A percentile compares a stretch with the other conserved stretches of the same genome.
phyloP scores from a whole-genome alignment of 805 yeast species.

The Saturnispora hagleri region DNA sequence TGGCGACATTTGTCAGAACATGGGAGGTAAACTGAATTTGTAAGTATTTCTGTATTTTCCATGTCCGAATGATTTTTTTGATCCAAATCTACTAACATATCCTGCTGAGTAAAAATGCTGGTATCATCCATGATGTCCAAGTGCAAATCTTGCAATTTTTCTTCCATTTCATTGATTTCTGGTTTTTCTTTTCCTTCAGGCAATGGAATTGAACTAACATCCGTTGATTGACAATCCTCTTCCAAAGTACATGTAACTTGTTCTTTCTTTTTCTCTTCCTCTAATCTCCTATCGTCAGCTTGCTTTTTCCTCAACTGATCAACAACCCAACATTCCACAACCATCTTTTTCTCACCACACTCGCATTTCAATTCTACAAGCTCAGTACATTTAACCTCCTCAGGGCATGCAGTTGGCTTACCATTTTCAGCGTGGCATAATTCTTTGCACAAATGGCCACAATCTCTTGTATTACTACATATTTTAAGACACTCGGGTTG shows the following conservation, averaged over 20 bases:
- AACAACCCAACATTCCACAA: constrained; percentile 41
- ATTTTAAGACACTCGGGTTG: constrained; percentile 44
- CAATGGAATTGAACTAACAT: not conserved
- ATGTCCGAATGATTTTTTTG: not conserved
- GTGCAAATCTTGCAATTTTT: not conserved
- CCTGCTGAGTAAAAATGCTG: not conserved
- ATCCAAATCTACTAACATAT: not conserved
- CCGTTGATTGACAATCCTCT: not conserved
- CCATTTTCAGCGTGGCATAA: constrained; percentile 48
- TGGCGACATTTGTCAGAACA: constrained; percentile 69
- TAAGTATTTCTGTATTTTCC: not conserved
- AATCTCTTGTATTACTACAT: constrained; percentile 49
- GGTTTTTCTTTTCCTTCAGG: not conserved
- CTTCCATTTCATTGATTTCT: not conserved
- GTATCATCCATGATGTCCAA: not conserved
- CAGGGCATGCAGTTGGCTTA: constrained; percentile 38
- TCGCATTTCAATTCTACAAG: constrained; percentile 44
- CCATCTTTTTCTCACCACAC: constrained; percentile 49
- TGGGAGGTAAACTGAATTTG: constrained; percentile 21
- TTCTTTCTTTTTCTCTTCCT: not conserved
- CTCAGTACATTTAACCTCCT: constrained; percentile 42
- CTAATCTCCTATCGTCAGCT: not conserved
- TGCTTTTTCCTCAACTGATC: constrained; percentile 12
- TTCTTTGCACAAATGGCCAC: constrained; percentile 60
- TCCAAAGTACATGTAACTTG: not conserved